Conservation (phyloP, 352 stramenopile genomes). For the Globisporangium megalacanthum region DNA sequence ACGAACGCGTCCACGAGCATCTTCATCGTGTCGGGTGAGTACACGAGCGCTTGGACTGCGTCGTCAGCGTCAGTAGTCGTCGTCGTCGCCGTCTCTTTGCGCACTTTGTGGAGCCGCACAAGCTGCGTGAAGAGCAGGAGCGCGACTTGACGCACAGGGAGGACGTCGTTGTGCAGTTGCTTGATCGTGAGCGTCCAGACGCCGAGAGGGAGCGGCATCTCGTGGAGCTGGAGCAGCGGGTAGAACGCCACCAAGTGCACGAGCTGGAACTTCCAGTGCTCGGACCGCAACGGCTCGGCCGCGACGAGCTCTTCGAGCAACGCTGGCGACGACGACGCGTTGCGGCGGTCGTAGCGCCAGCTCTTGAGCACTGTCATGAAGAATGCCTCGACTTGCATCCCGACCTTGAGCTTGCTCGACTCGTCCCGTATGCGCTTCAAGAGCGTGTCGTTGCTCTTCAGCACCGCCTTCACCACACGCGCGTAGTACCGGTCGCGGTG, state of each 20-base stretch:
- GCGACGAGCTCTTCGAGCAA: constrained; percentile 31
- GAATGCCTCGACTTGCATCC: constrained; percentile 44
- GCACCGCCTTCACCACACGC: constrained; percentile 33
- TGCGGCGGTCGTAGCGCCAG: constrained; percentile 43
- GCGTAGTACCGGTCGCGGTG: constrained; percentile 28
- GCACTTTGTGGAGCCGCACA: constrained; percentile 37
- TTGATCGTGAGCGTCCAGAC: constrained; percentile 53
- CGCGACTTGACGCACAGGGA: constrained; percentile 56
- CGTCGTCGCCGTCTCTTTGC: constrained; percentile 1
- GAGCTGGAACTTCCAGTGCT: constrained; percentile 77
- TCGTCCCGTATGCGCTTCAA: constrained; percentile 51
- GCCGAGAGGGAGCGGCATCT: constrained; percentile 28
- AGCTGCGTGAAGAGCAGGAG: constrained; percentile 47
- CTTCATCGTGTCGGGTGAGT: constrained; percentile 36
- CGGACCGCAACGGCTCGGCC: constrained; percentile 28
- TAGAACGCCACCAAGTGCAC: constrained; percentile 69
- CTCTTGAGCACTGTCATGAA: constrained; percentile 44
- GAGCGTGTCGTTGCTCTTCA: constrained; percentile 42
- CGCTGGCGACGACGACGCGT: constrained; percentile 4
- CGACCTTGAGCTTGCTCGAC: constrained; percentile 49
- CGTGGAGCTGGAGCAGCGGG: constrained; percentile 46
- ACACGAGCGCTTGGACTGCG: constrained; percentile 29
- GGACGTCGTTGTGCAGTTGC: constrained; percentile 48
- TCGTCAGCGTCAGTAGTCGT: background rate
- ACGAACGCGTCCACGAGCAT: constrained; percentile 36